These are phyloP conservation scores for Cyberlindnera xishuangbannaensis DNA, from an alignment of 805 yeast species.

Conservation along the genomic window DNA sequence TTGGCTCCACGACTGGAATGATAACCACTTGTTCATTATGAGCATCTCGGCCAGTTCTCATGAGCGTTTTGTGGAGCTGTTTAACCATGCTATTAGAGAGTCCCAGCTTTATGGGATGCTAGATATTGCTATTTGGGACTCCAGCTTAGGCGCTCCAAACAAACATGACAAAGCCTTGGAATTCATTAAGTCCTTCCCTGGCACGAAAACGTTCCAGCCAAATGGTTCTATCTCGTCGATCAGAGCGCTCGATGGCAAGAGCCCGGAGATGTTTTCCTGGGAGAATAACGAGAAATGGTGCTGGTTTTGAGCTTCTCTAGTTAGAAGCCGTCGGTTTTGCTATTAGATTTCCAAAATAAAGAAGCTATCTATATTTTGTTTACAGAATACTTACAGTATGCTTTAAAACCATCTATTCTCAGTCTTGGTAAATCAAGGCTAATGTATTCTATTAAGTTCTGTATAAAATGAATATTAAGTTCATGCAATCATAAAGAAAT, in stretches of 20 bases:
- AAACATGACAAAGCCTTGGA: slow-evolving; percentile 3
- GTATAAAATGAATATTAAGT: too few species aligned
- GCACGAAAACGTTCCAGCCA: slow-evolving; percentile 22
- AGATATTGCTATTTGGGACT: slow-evolving; percentile 35
- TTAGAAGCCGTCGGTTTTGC: too few species aligned
- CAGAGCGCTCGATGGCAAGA: slow-evolving; percentile 25
- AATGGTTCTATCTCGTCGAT: slow-evolving; percentile 37
- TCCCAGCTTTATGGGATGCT: slow-evolving; percentile 24
- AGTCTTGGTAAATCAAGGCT: too few species aligned
- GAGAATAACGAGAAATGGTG: slow-evolving; percentile 40
- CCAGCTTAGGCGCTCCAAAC: slow-evolving; percentile 20
- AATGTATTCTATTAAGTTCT: too few species aligned
- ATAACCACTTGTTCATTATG: slow-evolving; percentile 23
- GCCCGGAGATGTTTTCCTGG: slow-evolving; percentile 29
- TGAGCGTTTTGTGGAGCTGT: slow-evolving; percentile 24
- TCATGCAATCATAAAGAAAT: not conserved
- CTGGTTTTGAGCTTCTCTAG: too few species aligned
- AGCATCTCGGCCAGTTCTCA: slow-evolving; percentile 13
- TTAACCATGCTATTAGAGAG: slow-evolving; percentile 31
- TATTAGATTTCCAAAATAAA: too few species aligned
- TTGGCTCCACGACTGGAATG: slow-evolving; percentile 42
- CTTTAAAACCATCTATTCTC: too few species aligned
- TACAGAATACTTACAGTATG: too few species aligned
- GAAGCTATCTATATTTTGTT: too few species aligned
- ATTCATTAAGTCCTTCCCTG: slow-evolving; percentile 7